Evolutionary conservation across 75 land plant genomes (phyloP), one percentile per base, ranked within the genome.

Genomic region (Cryptomeria japonica): DNA sequence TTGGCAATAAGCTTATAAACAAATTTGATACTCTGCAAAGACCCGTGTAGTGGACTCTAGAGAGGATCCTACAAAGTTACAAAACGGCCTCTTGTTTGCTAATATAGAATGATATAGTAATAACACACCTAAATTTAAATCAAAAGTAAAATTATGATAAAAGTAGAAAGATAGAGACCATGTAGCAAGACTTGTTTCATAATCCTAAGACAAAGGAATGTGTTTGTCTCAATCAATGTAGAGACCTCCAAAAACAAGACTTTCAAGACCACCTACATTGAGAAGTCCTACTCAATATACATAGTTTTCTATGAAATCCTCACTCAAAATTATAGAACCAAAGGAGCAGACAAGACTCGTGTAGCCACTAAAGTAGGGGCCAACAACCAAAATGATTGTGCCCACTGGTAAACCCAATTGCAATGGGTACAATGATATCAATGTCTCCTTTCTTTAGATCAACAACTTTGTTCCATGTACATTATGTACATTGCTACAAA

Each of bases 201-300:
- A 72, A 31, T 72, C 75, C 75, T 72, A 31, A 8, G 90, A n/a
- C 6, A 91, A 49, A 0, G 89, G 91, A 28, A 64, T 83, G 68
- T 87, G 87, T 1, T 61, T 64, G 16, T 77, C 39, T 75, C 36
- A 44, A 37, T 10, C 18, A 42, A 92, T 86, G 90, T 76, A 91
- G 55, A 93, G 47, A 41, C 89, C 86, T 34, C 86, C 91, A 84
- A 92, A 94, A 87, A 95, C 79, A 41, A 93, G 88, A 15, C 94
- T 95, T 16, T 94, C 95, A 1, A 95, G 78, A 25, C 89, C 93
- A 28, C 93, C 97, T 31, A 94, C 97, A 31, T 94, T 73, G 87
- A 95, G 93, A 16, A 95, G 97, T 5, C 97, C 97, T 11, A 93
- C 93, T 95, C 97, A 95, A 92, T 94, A 95, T 55, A 95, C 86